These are phyloP conservation scores for Aspergillus sp. DNA, from an alignment of 2,329 filamentous ascomycete genomes.

Conservation along the genomic window DNA sequence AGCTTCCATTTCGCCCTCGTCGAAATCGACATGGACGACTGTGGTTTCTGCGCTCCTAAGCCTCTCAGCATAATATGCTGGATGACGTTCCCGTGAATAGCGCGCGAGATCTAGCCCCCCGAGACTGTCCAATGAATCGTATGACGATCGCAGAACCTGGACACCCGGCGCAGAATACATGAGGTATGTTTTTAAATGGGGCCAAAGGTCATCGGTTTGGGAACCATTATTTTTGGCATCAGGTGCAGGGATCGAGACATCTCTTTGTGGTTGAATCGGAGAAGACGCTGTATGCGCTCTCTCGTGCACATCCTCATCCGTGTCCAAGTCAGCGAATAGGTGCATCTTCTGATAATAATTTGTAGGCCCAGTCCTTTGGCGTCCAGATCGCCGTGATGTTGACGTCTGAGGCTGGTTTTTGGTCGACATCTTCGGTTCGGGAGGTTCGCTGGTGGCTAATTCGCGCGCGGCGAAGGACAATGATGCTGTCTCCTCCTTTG, in stretches of 20 bases:
- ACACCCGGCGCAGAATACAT: slow-evolving; percentile 10
- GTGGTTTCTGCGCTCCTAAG: neutral
- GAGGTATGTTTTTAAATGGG: neutral
- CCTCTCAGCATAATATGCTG: slow-evolving; percentile 6
- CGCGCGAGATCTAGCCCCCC: slow-evolving; percentile 3
- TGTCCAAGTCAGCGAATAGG: slow-evolving; percentile 8
- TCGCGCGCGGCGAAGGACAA: too few species aligned
- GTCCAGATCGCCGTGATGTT: slow-evolving; percentile 19
- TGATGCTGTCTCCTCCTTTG: too few species aligned
- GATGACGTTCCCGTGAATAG: slow-evolving; percentile 9
- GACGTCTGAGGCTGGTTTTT: neutral
- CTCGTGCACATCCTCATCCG: slow-evolving; percentile 6
- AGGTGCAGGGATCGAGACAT: neutral
- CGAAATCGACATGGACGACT: slow-evolving; percentile 21
- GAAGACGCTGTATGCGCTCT: neutral
- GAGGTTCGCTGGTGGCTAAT: too few species aligned
- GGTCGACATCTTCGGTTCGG: neutral
- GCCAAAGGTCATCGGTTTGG: neutral
- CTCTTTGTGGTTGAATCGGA: neutral
- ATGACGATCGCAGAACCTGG: slow-evolving; percentile 9
- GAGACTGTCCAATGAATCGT: slow-evolving; percentile 7
- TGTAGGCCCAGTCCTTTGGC: slow-evolving; percentile 17
- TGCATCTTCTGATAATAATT: slow-evolving; percentile 25
- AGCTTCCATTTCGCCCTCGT: slow-evolving; percentile 13
- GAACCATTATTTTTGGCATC: neutral